Percentiles rank a stretch among this genome's conserved stretches.
These are phyloP conservation scores for Boletellus emodensis DNA, from an alignment of 768 basidiomycete genomes.

Conservation along the genomic window DNA sequence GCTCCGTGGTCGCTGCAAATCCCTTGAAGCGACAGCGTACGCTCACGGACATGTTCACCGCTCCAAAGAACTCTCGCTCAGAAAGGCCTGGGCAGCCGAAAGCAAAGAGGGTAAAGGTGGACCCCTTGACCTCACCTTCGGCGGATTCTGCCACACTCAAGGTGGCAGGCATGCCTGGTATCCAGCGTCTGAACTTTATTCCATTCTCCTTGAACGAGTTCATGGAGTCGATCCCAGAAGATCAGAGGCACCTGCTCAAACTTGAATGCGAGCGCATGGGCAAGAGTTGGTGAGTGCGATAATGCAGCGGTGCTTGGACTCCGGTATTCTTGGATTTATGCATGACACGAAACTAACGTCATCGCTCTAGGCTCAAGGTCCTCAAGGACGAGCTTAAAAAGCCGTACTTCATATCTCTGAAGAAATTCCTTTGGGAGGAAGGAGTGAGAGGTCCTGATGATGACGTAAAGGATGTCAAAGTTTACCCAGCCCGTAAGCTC, in stretches of 20 bases:
- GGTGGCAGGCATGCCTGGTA: slow-evolving; percentile 10
- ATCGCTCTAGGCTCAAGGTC: slow-evolving; percentile 57
- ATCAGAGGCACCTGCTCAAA: slow-evolving; percentile 52
- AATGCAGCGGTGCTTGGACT: neutral
- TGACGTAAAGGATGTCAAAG: slow-evolving; percentile 42
- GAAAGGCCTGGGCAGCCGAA: slow-evolving; percentile 24
- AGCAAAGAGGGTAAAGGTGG: slow-evolving; percentile 48
- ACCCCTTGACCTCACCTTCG: slow-evolving; percentile 22
- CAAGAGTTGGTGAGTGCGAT: slow-evolving; percentile 53
- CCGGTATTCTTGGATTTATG: neutral
- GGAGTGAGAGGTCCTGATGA: slow-evolving; percentile 55
- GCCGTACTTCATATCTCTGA: slow-evolving; percentile 71
- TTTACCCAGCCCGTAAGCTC: slow-evolving; percentile 72
- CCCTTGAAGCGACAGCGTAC: slow-evolving; percentile 56
- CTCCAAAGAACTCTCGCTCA: slow-evolving; percentile 28
- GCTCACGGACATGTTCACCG: slow-evolving; percentile 59
- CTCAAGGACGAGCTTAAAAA: slow-evolving; percentile 72
- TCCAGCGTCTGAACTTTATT: slow-evolving; percentile 53
- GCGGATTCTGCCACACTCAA: slow-evolving; percentile 11
- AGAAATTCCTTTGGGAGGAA: slow-evolving; percentile 64
- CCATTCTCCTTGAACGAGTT: slow-evolving; percentile 62
- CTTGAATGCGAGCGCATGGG: slow-evolving; percentile 75
- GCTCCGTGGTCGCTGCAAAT: slow-evolving; percentile 20
- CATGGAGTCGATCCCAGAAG: slow-evolving; percentile 49
- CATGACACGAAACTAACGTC: slow-evolving; percentile 5